These are phyloP conservation scores for Raffaelea albimanens DNA, from an alignment of 2,329 filamentous ascomycete genomes.

Conservation along the genomic window DNA sequence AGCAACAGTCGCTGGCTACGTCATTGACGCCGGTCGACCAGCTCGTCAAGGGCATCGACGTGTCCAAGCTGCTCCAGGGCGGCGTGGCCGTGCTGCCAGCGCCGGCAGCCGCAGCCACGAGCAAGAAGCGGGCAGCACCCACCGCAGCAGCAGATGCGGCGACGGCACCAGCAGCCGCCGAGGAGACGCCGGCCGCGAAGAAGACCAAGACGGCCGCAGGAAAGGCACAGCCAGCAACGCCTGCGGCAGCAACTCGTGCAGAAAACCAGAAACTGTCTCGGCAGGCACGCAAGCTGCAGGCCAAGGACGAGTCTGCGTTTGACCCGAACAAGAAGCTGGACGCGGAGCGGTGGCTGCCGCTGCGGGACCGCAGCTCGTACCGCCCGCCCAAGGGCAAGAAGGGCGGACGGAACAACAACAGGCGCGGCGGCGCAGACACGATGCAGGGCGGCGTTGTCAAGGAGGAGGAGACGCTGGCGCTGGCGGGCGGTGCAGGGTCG, in stretches of 20 bases:
- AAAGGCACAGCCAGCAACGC: neutral
- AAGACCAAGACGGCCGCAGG: conserved; percentile 8
- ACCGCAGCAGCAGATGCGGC: conserved; percentile 22
- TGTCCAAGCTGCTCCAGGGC: conserved; percentile 51
- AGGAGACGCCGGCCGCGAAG: conserved; percentile 5
- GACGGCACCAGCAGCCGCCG: conserved; percentile 5
- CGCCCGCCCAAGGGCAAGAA: conserved; percentile 86
- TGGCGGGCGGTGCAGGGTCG: conserved; percentile 52
- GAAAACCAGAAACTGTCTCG: conserved; percentile 40
- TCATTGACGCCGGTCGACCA: conserved; percentile 34
- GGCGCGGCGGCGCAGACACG: conserved; percentile 49
- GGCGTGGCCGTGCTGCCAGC: conserved; percentile 48
- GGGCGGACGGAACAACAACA: conserved; percentile 54
- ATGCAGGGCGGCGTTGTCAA: conserved; percentile 80
- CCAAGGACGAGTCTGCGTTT: conserved; percentile 30
- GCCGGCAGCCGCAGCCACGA: conserved; percentile 28
- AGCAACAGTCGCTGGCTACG: conserved; percentile 3
- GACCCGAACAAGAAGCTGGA: conserved; percentile 74
- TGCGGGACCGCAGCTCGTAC: conserved; percentile 82
- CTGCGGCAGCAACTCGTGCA: conserved; percentile 13
- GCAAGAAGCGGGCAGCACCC: conserved; percentile 36
- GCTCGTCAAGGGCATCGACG: conserved; percentile 52
- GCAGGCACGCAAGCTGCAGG: conserved; percentile 14
- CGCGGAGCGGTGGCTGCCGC: conserved; percentile 84
- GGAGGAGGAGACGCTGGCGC: conserved; percentile 59